Base-by-base conservation (phyloP, 75 land plant species). In the Chamaecyparis obtusa region DNA sequence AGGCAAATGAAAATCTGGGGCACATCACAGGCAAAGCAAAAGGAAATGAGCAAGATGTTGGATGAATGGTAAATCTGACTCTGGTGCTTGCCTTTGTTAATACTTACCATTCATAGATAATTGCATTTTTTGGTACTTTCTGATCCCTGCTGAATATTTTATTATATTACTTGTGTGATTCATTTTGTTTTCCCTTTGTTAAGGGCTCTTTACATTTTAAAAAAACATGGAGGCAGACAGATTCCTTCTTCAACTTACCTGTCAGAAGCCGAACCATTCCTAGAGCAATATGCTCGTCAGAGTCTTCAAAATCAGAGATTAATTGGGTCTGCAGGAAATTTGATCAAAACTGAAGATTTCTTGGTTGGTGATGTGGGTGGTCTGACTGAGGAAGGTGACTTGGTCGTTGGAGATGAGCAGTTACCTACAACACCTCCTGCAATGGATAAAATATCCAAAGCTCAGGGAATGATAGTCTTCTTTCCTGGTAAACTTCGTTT, bases 1-100 rank as follows among this genome's bases (percentile, higher is more conserved):
- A 98, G 99, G 91, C 99, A 98, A 92, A 94, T 98, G 99, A 90
- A 94, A 79, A 92, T 30, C 54, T 98, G 99, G 99, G 94, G 95
- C 41, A 97, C 96, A 43, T 98, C 99, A 82, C 83, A 90, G 36
- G 93, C 85, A 60, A 98, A 97, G 89, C 97, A 95, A 77, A 88
- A 89, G 83, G 93, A 94, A 46, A 89, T 98, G 35, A 90, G 89
- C 83, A 90, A 94, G 85, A 92, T 98, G 93, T 90, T 98, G 33
- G 92, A 95, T 87, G 99, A 98, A 90, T 98, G 99, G 99, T 98
- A 92, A 64, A 48, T 19, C 41, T 89, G 35, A 27, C 2, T 81
- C 36, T 46, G 5, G 9, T 24, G 33, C 43, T 43, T 81, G 51
- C n/a, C 3, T 11, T 21, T 6, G n/a, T 27, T 10, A 24, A 24